Conservation (phyloP, 177 flowering plant species). For the Viscum album region DNA sequence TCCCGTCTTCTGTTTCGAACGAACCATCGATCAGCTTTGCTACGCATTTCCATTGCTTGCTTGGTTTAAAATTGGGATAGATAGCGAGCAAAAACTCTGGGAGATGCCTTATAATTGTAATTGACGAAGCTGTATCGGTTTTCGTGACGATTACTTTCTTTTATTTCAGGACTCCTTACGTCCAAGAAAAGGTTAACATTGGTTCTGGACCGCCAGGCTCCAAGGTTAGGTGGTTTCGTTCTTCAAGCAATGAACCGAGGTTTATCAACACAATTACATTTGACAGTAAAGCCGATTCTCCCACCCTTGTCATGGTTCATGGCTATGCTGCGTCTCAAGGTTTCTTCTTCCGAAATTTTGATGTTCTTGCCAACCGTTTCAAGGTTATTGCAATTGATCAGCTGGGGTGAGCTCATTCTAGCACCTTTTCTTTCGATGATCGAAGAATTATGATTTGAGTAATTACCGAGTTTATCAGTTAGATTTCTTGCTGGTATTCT, state of each 20-base stretch:
- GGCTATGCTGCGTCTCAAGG: constrained; percentile 96
- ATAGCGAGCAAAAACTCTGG: too few relatives aligned
- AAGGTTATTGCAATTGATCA: constrained; percentile 84
- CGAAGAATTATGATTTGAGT: not conserved
- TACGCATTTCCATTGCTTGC: too few relatives aligned
- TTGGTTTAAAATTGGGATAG: too few relatives aligned
- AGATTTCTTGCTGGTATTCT: not conserved
- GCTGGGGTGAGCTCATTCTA: constrained; percentile 55
- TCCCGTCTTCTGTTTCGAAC: too few relatives aligned
- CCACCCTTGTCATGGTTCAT: constrained; percentile 91
- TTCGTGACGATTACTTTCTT: not conserved
- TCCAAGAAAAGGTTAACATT: constrained; percentile 66
- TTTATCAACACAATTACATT: constrained; percentile 85
- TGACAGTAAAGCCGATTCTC: constrained; percentile 56
- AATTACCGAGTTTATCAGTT: not conserved
- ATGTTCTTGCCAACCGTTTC: constrained; percentile 69
- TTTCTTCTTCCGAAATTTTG: constrained; percentile 86
- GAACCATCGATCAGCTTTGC: too few relatives aligned
- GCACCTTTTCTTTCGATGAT: not conserved
- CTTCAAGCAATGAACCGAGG: constrained; percentile 58
- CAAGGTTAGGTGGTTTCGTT: constrained; percentile 74
- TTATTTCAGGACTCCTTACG: constrained; percentile 61
- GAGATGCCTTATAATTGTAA: too few relatives aligned
- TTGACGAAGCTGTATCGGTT: not conserved
- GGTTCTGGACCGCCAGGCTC: constrained; percentile 97